A percentile compares a stretch with the other conserved stretches of the same genome.
Conservation (phyloP, 2,329 filamentous ascomycete species). For the Raffaelea deltoideospora region DNA sequence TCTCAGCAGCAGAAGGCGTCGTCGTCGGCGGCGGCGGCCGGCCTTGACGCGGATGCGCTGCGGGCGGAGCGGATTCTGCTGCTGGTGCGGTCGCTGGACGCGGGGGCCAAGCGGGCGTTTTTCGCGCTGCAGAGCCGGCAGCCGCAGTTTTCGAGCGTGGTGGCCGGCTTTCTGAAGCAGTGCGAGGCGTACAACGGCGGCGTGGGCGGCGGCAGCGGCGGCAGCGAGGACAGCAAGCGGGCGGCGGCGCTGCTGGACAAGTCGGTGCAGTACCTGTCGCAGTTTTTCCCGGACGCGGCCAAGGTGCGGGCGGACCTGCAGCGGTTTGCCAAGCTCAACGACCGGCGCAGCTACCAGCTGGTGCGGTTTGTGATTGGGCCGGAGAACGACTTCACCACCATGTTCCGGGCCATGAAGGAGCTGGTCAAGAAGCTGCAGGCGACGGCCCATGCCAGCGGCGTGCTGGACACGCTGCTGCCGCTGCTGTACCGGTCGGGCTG, state of each 20-base stretch:
- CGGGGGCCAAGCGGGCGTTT: constrained; percentile 70
- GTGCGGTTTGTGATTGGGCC: constrained; percentile 73
- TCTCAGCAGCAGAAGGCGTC: constrained; percentile 2
- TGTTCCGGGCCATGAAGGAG: constrained; percentile 81
- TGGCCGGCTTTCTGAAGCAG: constrained; percentile 63
- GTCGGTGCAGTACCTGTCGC: constrained; percentile 57
- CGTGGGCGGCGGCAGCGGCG: constrained; percentile 55
- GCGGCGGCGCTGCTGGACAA: constrained; percentile 57
- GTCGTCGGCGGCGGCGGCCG: constrained; percentile 18
- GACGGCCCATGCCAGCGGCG: constrained; percentile 38
- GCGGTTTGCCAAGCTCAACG: constrained; percentile 82
- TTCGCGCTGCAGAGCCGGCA: constrained; percentile 74
- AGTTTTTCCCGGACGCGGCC: constrained; percentile 59
- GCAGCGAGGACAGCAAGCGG: constrained; percentile 50
- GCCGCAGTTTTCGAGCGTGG: constrained; percentile 54
- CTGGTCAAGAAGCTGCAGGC: constrained; percentile 66
- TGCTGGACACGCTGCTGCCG: constrained; percentile 68
- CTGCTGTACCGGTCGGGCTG: constrained; percentile 72
- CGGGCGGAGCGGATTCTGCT: constrained; percentile 74
- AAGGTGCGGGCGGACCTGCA: constrained; percentile 64
- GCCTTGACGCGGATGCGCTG: constrained; percentile 60
- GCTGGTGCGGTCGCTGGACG: constrained; percentile 63
- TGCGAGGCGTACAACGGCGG: constrained; percentile 87
- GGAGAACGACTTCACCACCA: constrained; percentile 82
- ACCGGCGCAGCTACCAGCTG: constrained; percentile 79